Evolutionary conservation across 768 basidiomycete species (phyloP).

Genomic region (Hygrocybe coccinea): DNA sequence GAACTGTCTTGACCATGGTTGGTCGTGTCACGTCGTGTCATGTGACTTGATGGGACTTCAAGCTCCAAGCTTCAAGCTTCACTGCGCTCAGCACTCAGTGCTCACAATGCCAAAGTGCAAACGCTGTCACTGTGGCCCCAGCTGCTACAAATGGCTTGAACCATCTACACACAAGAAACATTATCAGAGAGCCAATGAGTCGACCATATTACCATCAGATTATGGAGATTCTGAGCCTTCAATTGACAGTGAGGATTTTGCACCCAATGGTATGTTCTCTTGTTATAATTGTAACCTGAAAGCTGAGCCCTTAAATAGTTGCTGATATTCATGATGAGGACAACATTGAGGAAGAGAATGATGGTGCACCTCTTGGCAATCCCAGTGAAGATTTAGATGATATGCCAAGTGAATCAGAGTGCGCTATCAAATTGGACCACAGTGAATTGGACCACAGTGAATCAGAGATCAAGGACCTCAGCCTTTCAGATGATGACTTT

Average conservation of each 20-base stretch:
- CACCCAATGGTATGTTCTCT: not conserved
- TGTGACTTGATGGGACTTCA: not conserved
- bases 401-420: not conserved
- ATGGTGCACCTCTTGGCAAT: too few species aligned
- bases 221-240: not conserved
- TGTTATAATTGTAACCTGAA: not conserved
- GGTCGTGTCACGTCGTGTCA: not conserved
- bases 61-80: not conserved
- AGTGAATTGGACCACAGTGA: not conserved
- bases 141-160: slow-evolving; percentile 2
- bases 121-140: not conserved
- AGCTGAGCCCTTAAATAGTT: not conserved
- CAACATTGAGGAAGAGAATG: too few species aligned
- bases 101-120: not conserved
- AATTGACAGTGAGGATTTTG: not conserved
- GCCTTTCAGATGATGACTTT: not conserved
- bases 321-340: too few species aligned
- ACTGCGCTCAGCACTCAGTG: not conserved
- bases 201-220: not conserved
- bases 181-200: not conserved
- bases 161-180: not conserved
- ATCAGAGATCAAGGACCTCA: not conserved
- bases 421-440: not conserved
- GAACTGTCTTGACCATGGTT: not conserved
- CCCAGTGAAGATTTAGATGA: too few species aligned